Base-by-base conservation (phyloP, 1,284 basidiomycete species). In the Ceraceosorus guamensis region DNA sequence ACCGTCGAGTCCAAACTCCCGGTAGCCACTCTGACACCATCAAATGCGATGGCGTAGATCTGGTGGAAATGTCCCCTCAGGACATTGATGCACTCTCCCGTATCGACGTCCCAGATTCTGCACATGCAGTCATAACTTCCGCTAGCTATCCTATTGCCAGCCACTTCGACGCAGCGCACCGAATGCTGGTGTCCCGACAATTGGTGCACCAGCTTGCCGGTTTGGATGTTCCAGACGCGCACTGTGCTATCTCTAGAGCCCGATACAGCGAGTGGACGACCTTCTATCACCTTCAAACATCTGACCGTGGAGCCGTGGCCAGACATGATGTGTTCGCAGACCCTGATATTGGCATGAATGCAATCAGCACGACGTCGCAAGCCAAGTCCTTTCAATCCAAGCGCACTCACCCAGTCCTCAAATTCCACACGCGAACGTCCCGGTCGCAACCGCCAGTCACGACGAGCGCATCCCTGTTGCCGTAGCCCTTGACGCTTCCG, bases 361-460 rank as follows among this genome's bases (percentile, higher is more conserved):
- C 2, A 50, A 34, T n/a, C 13, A 10, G 18, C 30, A 24, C 2
- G 3, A 3, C 45, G 30, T 2, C 45, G 18, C 18, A 24, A 8
- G 45, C 30, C 16, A 10, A 18, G 18, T 32, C 47, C 31, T 31
- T 8, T 48, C 47, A 48, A 13, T 3, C 13, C 13, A n/a, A 24
- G 33, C 2, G 32, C 39, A 41, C 39, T 41, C 39, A 41, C 39
- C 39, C 91, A 5, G 87, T 86, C 50, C 82, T 81, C 33, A 89
- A 82, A 72, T 97, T 90, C 93, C 93, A 98, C 0, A 97, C 89
- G 37, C 87, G 82, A 14, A 97, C 80, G 51, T 84, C 83, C 68
- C 91, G 86, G 74, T 97, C 92, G 69, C 91, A 95, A 5, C 90
- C 91, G 1, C 89, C 91, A 58, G 86, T 89, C n/a, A 96, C 85